Evolutionary conservation across 768 basidiomycete genomes (phyloP).

Genomic region (Macrolepiota dolichaula): DNA sequence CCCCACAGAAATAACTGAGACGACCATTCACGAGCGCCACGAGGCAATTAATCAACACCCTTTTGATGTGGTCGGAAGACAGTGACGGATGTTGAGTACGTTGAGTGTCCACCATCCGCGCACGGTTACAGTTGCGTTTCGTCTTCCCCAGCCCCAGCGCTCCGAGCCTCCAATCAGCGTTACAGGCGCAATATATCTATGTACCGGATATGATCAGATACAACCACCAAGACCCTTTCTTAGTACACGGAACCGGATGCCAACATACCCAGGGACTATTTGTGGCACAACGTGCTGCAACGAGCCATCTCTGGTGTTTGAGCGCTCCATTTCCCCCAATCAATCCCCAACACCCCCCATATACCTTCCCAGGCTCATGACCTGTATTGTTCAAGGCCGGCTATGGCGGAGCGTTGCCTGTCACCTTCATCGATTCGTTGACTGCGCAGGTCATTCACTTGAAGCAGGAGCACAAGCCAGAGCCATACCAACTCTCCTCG

Average conservation of each 20-base stretch:
- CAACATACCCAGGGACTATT: background rate
- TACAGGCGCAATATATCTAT: background rate
- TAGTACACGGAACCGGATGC: constrained; percentile 2
- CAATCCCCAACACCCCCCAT: background rate
- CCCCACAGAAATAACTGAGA: background rate
- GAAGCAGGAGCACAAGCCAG: background rate
- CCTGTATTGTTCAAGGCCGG: background rate
- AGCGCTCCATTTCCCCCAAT: background rate
- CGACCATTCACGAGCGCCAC: background rate
- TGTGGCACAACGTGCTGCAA: background rate
- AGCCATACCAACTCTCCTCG: background rate
- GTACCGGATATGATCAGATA: background rate
- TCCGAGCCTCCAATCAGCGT: background rate
- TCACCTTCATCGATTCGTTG: background rate
- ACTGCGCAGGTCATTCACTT: background rate
- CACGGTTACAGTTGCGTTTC: background rate
- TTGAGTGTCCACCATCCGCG: background rate
- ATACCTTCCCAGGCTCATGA: background rate
- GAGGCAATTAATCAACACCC: background rate
- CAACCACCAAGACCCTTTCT: constrained; percentile 2
- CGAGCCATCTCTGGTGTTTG: background rate
- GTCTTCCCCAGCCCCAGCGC: background rate
- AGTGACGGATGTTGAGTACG: background rate
- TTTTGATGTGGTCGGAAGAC: background rate
- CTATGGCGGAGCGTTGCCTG: background rate